Evolutionary conservation across 2,329 filamentous ascomycete species (phyloP), one percentile per base, ranked within the genome.

Genomic region (Whalleya microplaca): DNA sequence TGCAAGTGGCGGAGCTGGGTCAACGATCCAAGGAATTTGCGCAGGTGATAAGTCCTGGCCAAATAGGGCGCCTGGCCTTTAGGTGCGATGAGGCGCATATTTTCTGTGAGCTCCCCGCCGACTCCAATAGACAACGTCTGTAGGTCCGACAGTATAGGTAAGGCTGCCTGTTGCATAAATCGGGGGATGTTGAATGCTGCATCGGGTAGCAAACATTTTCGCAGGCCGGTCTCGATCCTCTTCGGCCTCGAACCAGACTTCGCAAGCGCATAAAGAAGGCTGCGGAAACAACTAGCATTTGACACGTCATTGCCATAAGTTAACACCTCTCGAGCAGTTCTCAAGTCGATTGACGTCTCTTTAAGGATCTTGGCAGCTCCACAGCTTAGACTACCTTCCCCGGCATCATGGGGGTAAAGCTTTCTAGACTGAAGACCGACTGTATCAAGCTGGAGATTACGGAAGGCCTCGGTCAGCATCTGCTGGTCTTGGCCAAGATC

Each of bases 381-480:
- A 23, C 46, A 52, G 48, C 48, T 48, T 5, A 32, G 32, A 14
- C 2, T 23, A n/a, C 9, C 8, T 41, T 10, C 10, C 23, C 18
- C 14, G 29, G 21, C 45, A 21, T 9, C 23, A 27, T 27, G n/a
- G n/a, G n/a, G n/a, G n/a, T n/a, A n/a, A n/a, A n/a, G n/a, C n/a
- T n/a, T n/a, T n/a, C 23, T 27, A 27, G 4, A 27, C 23, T 27
- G 23, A 27, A 58, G 48, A 6, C 18, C 43, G 41, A 64, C 40
- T 21, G 6, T 37, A 27, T 61, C 51, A 9, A 64, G 57, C 10
- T 53, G 21, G 40, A 64, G 59, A 44, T 59, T 59, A n/a, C 50
- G 20, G 51, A 62, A 62, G 37, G 57, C 62, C 16, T 61, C 58
- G 21, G 21, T 12, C 6, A 64, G 55, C 51, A 62, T 52, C 29